Evolutionary conservation across 805 yeast species (phyloP), one percentile per base, ranked within the genome.

Genomic region (Candida sakaeoensis): DNA sequence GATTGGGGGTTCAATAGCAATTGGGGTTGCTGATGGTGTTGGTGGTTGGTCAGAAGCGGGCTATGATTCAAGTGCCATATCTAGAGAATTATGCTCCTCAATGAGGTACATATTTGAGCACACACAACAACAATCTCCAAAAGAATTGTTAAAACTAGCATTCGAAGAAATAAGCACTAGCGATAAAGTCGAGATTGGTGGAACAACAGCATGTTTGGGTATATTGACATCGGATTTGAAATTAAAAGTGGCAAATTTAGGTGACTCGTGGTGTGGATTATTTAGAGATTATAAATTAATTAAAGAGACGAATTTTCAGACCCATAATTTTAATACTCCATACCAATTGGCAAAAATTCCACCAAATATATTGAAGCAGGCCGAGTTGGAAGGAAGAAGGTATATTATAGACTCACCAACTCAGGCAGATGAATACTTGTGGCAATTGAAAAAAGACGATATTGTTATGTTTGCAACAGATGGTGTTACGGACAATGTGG

Each of bases 31-130:
- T 5, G 99, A 91, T 63, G 99, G 99, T 10, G 98, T 93, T 3
- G 98, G 98, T 12, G 98, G 98, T 3, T 91, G 98, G 97, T 77
- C 85, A 1, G 93, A 86, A 45, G 82, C 85, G 34, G 97, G 97
- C 0, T 84, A 79, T 52, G 96, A 91, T 58, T 85, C 96, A 2
- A 76, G 88, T 42, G 91, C 91, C 6, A 85, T 91, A 44, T 81
- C 93, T 29, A 72, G 95, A 49, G 93, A 86, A 51, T 63, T 91
- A 28, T 83, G 95, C 48, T 62, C 62, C 5, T 67, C 77, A 3
- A 70, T 87, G 54, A 69, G 72, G 14, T 54, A 61, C 2, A 49
- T 45, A 14, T 80, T 65, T 48, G 37, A 41, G 36, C 39, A 18
- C 33, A 39, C 19, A 9, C 31, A 14, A 25, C 45, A 38, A 40